Evolutionary conservation across 2,329 filamentous ascomycete species (phyloP).

Genomic region (Aureobasidium pullulans): DNA sequence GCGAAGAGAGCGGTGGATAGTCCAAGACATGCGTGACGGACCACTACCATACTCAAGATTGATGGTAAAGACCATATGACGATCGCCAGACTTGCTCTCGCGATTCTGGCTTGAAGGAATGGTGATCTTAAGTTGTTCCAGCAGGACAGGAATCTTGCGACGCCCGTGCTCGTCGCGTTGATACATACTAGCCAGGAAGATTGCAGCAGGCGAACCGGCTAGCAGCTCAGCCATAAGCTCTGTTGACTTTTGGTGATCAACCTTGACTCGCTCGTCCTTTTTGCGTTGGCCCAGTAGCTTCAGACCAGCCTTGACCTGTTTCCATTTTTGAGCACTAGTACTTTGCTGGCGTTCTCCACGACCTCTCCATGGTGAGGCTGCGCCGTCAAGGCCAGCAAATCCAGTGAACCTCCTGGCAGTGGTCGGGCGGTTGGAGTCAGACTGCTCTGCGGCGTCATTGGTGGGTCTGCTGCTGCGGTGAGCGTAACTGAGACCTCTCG

Average conservation of each 20-base stretch:
- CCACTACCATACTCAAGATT: slow-evolving; percentile 95
- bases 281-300: slow-evolving; percentile 72
- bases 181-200: slow-evolving; percentile 96
- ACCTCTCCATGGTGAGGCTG: slow-evolving; percentile 35
- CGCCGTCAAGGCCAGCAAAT: slow-evolving; percentile 31
- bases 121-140: slow-evolving; percentile 87
- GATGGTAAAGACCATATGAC: slow-evolving; percentile 83
- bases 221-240: slow-evolving; percentile 93
- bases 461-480: slow-evolving; percentile 17
- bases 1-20: slow-evolving; percentile 74
- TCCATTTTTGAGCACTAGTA: slow-evolving; percentile 71
- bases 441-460: slow-evolving; percentile 23
- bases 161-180: slow-evolving; percentile 95
- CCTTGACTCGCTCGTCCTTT: slow-evolving; percentile 73
- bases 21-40: slow-evolving; percentile 93
- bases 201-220: slow-evolving; percentile 82
- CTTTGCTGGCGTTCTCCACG: slow-evolving; percentile 40
- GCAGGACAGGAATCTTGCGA: slow-evolving; percentile 84
- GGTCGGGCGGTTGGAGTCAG: slow-evolving; percentile 34
- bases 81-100: slow-evolving; percentile 50
- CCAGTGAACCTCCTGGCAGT: slow-evolving; percentile 42
- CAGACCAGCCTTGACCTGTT: slow-evolving; percentile 82
- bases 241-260: slow-evolving; percentile 91
- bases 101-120: slow-evolving; percentile 72
- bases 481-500: slow-evolving; percentile 40